Base-by-base conservation (phyloP, 2,329 filamentous ascomycete species). In the Monosporascus sp. region DNA sequence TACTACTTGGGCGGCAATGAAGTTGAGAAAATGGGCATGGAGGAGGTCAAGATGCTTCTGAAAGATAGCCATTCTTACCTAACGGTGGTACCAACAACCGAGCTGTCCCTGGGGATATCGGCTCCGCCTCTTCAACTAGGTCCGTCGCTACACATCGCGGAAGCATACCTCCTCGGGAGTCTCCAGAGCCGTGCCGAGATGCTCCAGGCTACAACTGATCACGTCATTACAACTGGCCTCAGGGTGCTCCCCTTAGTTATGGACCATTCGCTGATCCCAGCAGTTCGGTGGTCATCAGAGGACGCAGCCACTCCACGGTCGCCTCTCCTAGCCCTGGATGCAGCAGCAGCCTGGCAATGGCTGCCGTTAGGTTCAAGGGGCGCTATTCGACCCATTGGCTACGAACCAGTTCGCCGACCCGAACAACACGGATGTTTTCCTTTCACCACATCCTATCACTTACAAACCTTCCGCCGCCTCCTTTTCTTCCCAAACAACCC, bases 361-460 rank as follows among this genome's bases (percentile, higher is more conserved):
- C 7, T 69, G 63, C 51, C 63, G 70, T 55, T 71, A 70, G 50
- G 19, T 74, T 72, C 48, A 71, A 43, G 19, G 2, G 9, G 40
- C 19, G 6, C 40, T 69, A 14, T 79, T 77, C 66, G 78, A 78
- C 62, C 76, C 76, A 6, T 71, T 74, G 55, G 75, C 73, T 17
- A 97, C 97, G 94, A 99, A 99, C 77, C 94, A 99, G 76, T 99
- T 99, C 79, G 99, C 94, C 40, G 94, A 99, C 67, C 94, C 94
- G 16, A 99, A 99, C 83, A 99, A 99, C 78, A 99, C 94, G n/a
- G 99, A 94, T 20, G 94, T 99, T 58, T 99, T 99, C 66, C 27
- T 31, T 31, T 35, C 48, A 14, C 27, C 27, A 46, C 17, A 46
- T 11, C 43, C 20, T 44, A 44, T 44, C 14, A 7, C 41, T 26